phyloP scores from a whole-genome alignment of 768 basidiomycete species.

The Tricholoma matsutake region DNA sequence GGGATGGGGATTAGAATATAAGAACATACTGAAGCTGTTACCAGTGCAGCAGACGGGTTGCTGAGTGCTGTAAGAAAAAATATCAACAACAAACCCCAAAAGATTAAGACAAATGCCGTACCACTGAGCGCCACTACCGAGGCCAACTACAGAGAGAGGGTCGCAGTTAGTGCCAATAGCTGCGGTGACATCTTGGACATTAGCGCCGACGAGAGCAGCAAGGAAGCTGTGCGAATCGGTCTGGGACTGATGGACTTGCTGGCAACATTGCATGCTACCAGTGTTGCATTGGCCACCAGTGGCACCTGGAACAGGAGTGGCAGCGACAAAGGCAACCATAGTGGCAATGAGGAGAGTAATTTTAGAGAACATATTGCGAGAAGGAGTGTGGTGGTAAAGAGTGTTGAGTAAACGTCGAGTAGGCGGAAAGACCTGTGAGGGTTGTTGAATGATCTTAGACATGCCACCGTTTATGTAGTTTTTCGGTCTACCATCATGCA shows the following conservation, averaged over 20 bases:
- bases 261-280: slow-evolving; percentile 5
- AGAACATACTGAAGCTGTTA: slow-evolving; percentile 1
- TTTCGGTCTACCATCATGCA: too few relatives aligned
- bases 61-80: background rate
- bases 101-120: background rate
- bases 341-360: background rate
- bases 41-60: slow-evolving; percentile 5
- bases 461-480: too few relatives aligned
- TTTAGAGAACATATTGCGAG: slow-evolving; percentile 3
- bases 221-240: background rate
- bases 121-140: background rate
- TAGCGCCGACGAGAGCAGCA: background rate
- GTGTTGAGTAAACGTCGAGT: too few relatives aligned
- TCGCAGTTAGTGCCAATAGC: background rate
- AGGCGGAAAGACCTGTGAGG: too few relatives aligned
- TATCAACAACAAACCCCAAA: background rate
- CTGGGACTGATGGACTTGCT: background rate
- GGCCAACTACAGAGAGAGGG: slow-evolving; percentile 1
- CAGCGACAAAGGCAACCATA: background rate
- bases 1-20: background rate
- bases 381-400: background rate
- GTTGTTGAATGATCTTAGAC: too few relatives aligned
- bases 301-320: background rate
- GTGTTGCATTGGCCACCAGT: slow-evolving; percentile 4
- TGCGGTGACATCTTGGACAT: background rate